Base-by-base conservation (phyloP, 2,329 filamentous ascomycete genomes). In the Coniochaeta sp. region DNA sequence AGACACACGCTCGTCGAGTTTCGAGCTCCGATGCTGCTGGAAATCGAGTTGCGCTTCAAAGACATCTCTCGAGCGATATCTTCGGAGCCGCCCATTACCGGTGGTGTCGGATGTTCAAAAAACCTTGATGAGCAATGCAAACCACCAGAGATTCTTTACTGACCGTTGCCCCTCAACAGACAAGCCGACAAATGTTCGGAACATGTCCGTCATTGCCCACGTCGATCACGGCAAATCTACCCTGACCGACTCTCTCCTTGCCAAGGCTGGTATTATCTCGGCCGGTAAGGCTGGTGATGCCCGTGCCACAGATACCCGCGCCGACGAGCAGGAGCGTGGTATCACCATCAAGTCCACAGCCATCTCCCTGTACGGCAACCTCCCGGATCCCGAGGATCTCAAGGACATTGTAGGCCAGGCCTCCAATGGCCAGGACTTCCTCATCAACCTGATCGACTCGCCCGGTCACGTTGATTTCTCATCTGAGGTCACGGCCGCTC, bases 391-490 rank as follows among this genome's bases (percentile, higher is more conserved):
- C 48, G 92, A 96, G 54, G 94, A 97, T 70, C 70, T 96, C 62
- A 95, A 96, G 85, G 94, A 99, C 71, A 91, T 97, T 63, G 86
- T 87, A 62, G 84, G 85, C 72, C 83, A 91, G 76, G 87, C 89
- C 78, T 88, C 89, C 63, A 82, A 91, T 58, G 47, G 94, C 75
- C 87, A 86, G 74, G 90, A 96, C 73, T 99, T 99, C 87, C 82
- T 99, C 82, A 95, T 99, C 86, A 99, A 99, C 87, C 83, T 99
- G 77, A 99, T 99, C 74, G 94, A 99, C 78, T 99, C 94, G 55
- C 94, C 94, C 58, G 94, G 94, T 84, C 94, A 99, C 92, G 94
- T 99, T 80, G 94, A 99, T 80, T 99, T 99, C 87, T 99, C 94
- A 38, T 99, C 94, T 62, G 94, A 99, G 74, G 94, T 99, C 72